phyloP scores from a whole-genome alignment of 2,329 filamentous ascomycete species.

The Xylaria sp. region DNA sequence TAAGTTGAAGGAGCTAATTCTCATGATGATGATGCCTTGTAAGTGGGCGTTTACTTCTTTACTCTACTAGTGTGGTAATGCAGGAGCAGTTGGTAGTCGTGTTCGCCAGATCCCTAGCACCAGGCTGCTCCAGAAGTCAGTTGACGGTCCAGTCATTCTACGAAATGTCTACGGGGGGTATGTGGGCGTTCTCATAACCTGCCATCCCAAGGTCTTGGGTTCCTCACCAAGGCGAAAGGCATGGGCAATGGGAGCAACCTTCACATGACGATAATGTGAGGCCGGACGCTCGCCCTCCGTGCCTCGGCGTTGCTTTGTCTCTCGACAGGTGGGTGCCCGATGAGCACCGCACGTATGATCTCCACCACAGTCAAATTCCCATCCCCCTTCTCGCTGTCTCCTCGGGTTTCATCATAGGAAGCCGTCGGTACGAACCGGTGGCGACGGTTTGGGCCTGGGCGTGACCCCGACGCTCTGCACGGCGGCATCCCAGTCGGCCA shows the following conservation, averaged over 20 bases:
- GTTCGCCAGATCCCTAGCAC: neutral
- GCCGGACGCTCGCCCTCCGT: neutral
- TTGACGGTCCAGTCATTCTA: neutral
- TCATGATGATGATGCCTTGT: neutral
- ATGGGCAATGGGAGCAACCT: neutral
- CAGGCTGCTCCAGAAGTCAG: neutral
- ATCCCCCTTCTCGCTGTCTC: neutral
- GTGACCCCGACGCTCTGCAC: slow-evolving; percentile 58
- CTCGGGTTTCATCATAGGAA: slow-evolving; percentile 40
- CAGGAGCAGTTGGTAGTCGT: neutral
- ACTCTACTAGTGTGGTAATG: slow-evolving; percentile 11
- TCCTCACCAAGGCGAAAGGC: neutral
- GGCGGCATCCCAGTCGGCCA: slow-evolving; percentile 63
- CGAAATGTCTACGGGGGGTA: neutral
- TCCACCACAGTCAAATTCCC: neutral
- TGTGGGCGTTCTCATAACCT: neutral
- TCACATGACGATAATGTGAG: neutral
- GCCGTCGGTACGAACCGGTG: slow-evolving; percentile 43
- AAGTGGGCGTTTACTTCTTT: slow-evolving; percentile 3
- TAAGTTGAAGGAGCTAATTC: neutral
- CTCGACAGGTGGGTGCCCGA: neutral
- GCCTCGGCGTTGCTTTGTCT: neutral
- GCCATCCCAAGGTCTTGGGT: neutral
- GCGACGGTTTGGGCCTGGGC: slow-evolving; percentile 52
- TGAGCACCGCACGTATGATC: neutral